Evolutionary conservation across 345 rosid species (phyloP).

Genomic region (Corchorus capsularis): DNA sequence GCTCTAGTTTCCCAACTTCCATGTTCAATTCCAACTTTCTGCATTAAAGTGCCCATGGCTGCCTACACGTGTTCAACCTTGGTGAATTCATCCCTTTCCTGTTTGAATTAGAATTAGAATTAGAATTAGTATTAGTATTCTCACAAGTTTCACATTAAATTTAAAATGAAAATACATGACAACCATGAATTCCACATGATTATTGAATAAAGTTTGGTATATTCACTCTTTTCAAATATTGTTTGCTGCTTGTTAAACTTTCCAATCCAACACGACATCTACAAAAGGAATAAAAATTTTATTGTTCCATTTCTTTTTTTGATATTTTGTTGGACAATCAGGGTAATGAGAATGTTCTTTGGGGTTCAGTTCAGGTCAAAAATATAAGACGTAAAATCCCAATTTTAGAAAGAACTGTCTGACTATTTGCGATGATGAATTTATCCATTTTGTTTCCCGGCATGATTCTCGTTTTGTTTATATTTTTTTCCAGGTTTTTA

Average conservation of each 20-base stretch:
- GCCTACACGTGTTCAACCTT: constrained; percentile 17
- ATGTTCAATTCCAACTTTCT: not conserved
- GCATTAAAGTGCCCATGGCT: not conserved
- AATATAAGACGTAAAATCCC: not conserved
- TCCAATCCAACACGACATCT: not conserved
- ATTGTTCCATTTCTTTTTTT: no score
- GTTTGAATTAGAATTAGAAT: constrained; percentile 10
- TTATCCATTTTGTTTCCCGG: not conserved
- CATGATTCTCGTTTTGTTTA: not conserved
- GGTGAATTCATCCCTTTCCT: not conserved
- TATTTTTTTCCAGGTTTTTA: not conserved
- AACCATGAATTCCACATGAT: not conserved
- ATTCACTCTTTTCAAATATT: constrained; percentile 7
- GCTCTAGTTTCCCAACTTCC: not conserved
- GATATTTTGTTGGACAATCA: not conserved
- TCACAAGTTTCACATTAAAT: not conserved
- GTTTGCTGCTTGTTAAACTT: not conserved
- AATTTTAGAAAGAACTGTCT: not conserved
- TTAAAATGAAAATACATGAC: not conserved
- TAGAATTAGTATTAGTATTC: no score
- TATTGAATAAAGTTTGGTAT: not conserved
- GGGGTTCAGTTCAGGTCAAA: not conserved
- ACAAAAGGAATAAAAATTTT: not conserved
- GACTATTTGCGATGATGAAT: not conserved
- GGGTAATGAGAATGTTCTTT: not conserved